These are phyloP conservation scores for Penicillium waksmanii DNA, from an alignment of 495 filamentous ascomycete genomes.

Conservation along the genomic window DNA sequence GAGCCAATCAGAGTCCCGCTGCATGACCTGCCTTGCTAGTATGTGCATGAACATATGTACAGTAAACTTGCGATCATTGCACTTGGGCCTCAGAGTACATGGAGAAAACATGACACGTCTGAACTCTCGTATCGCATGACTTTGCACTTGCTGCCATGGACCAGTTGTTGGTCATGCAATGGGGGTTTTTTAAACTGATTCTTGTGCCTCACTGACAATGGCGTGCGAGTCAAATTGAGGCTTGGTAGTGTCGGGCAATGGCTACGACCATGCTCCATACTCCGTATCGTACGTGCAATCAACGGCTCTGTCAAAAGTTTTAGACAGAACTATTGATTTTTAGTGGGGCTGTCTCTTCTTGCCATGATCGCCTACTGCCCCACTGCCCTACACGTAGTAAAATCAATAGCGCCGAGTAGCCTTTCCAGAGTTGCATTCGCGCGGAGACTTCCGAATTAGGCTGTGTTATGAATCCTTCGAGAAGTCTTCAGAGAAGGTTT, in stretches of 20 bases:
- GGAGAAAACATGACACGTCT: slow-evolving; percentile 16
- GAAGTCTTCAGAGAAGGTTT: neutral
- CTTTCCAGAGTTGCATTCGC: slow-evolving; percentile 14
- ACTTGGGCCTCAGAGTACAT: slow-evolving; percentile 2
- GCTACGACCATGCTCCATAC: neutral
- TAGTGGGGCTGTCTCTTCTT: neutral
- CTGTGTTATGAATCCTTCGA: neutral
- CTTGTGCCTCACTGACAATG: neutral
- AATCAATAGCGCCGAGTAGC: slow-evolving; percentile 26
- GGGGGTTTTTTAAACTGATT: neutral
- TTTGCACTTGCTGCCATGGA: neutral
- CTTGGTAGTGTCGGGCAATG: neutral
- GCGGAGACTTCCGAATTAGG: slow-evolving; percentile 5
- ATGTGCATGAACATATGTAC: neutral
- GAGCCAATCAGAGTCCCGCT: slow-evolving; percentile 6
- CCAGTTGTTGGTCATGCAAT: neutral
- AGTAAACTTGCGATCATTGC: neutral
- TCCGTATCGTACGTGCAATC: neutral
- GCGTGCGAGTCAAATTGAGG: neutral
- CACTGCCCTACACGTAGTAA: slow-evolving; percentile 23
- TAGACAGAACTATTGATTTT: slow-evolving; percentile 25
- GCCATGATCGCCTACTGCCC: slow-evolving; percentile 22
- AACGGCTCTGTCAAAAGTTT: slow-evolving; percentile 8
- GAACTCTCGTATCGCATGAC: slow-evolving; percentile 6
- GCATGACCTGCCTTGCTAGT: neutral